Evolutionary conservation across 768 basidiomycete genomes (phyloP).

Genomic region (Tylopilus sp.): DNA sequence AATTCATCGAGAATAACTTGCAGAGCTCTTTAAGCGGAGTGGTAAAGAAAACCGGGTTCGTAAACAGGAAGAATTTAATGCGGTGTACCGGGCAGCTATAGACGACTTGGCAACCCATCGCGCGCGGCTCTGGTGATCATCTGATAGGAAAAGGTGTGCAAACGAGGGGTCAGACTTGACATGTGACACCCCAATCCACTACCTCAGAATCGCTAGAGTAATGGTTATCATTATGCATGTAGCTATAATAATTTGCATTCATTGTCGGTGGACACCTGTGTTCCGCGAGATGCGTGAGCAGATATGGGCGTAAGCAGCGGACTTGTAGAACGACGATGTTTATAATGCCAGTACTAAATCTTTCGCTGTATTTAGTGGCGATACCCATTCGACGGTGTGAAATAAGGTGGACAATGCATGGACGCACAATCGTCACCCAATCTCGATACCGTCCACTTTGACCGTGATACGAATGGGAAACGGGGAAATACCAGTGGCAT

Average conservation of each 20-base stretch:
- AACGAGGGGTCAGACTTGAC: neutral
- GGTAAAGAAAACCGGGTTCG: slow-evolving; percentile 47
- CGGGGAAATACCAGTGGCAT: slow-evolving; percentile 70
- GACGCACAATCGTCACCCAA: slow-evolving; percentile 33
- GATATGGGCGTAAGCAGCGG: neutral
- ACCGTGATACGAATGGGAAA: slow-evolving; percentile 74
- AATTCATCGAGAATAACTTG: neutral
- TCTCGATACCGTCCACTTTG: slow-evolving; percentile 62
- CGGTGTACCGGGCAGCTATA: slow-evolving; percentile 23
- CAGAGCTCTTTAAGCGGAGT: slow-evolving; percentile 57
- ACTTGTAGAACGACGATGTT: too few species aligned
- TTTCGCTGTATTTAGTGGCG: neutral
- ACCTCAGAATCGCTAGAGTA: too few species aligned
- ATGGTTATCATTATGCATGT: neutral
- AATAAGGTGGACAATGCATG: neutral
- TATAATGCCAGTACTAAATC: neutral
- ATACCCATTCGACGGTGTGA: neutral
- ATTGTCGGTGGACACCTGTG: neutral
- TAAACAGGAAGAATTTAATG: slow-evolving; percentile 48
- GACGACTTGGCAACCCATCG: slow-evolving; percentile 17
- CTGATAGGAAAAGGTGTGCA: neutral
- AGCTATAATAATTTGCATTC: slow-evolving; percentile 8
- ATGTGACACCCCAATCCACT: neutral
- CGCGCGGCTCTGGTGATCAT: slow-evolving; percentile 15
- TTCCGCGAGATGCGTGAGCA: neutral